A percentile compares a stretch with the other conserved stretches of the same genome.
Conservation (phyloP, 345 rosid genomes). For the Eutrema yunnanense region DNA sequence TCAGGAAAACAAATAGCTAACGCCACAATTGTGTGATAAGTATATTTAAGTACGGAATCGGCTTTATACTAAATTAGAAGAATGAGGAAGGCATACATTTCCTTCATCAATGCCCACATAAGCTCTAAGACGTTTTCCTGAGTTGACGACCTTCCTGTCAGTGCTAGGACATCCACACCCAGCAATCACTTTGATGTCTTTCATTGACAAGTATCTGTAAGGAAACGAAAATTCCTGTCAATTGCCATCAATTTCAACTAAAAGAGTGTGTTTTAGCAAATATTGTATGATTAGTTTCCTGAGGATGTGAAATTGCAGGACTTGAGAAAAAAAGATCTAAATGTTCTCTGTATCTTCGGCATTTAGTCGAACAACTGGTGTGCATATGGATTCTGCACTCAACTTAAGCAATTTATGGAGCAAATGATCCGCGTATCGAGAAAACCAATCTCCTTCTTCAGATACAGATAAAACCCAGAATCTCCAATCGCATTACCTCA, state of each 20-base stretch:
- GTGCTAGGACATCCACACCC: constrained; percentile 83
- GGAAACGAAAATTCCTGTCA: neutral
- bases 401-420: neutral
- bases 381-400: neutral
- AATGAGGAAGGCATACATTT: constrained; percentile 43
- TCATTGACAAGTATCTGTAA: constrained; percentile 62
- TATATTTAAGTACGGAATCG: neutral
- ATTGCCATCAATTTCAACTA: neutral
- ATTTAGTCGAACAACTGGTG: constrained; percentile 14
- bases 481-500: constrained; percentile 42
- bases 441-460: neutral
- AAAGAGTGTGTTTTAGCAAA: neutral
- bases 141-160: constrained; percentile 89
- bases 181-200: constrained; percentile 56
- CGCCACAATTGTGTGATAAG: neutral
- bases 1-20: neutral
- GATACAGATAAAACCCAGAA: neutral
- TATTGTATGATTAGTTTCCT: neutral
- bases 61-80: neutral
- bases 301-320: neutral
- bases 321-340: neutral
- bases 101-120: constrained; percentile 65
- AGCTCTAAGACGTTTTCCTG: constrained; percentile 78
- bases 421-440: neutral
- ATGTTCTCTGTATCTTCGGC: neutral